Base-by-base conservation (phyloP, 2,329 filamentous ascomycete species). In the Monosporascus sp. region DNA sequence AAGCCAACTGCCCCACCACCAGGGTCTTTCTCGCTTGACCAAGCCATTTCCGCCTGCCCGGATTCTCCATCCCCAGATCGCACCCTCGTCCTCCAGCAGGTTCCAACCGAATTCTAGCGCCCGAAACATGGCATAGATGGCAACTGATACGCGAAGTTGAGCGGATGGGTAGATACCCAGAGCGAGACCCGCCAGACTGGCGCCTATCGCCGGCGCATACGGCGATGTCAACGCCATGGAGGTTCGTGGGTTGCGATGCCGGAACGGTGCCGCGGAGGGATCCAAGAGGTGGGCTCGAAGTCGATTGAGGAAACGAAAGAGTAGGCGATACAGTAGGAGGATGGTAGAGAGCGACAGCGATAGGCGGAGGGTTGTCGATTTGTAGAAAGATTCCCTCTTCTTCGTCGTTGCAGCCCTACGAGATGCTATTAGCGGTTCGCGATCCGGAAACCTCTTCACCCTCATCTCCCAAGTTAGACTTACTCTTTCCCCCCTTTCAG, bases 61-160 rank as follows among this genome's bases (percentile, higher is more conserved):
- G 14, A 58, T 27, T 60, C 76, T 76, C 61, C 73, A 74, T 2
- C 82, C 82, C 83, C 83, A 87, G 48, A 87, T 75, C 62, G 80
- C 83, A 6, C 86, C 86, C 43, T 88, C 84, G 45, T 87, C 84
- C 65, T 96, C 89, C 5, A 90, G 79, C 20, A 86, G 78, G 68
- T 96, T 96, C 78, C 92, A 97, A 5, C 82, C 78, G 60, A 93
- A 94, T 67, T 99, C 93, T 38, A 95, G 75, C 1, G 90, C 89
- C 49, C 90, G 82, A 60, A 90, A 93, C 56, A 90, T 78, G 52
- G 86, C 77, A 66, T 93, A 95, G 56, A 97, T 89, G 15, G 90
- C 86, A 47, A 94, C 80, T 0, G 89, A 90, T 50, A 93, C 77
- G 49, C 94, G 85, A 60, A 69, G 69, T 65, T 82, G 78, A 58